phyloP scores from a whole-genome alignment of 2,329 filamentous ascomycete species.

The Metarhizium sp. region DNA sequence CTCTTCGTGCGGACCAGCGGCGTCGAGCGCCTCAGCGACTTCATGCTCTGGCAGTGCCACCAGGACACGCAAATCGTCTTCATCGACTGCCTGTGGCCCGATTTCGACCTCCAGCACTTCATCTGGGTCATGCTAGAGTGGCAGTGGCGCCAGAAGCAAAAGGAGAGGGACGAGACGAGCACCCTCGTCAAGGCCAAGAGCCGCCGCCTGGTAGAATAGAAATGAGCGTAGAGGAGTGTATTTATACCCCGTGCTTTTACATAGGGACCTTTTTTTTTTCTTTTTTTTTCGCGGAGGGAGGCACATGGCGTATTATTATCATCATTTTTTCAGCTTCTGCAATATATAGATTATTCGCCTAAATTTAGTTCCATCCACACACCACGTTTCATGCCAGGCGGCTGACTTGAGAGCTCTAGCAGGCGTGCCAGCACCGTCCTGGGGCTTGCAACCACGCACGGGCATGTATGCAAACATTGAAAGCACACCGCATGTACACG shows the following conservation, averaged over 20 bases:
- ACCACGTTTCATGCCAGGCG: too few relatives aligned
- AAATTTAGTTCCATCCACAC: neutral
- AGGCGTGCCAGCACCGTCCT: too few relatives aligned
- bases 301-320: neutral
- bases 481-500: too few relatives aligned
- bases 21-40: constrained; percentile 87
- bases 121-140: constrained; percentile 88
- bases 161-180: constrained; percentile 37
- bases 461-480: too few relatives aligned
- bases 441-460: too few relatives aligned
- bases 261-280: neutral
- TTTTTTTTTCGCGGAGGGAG: neutral
- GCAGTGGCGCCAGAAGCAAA: constrained; percentile 58
- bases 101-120: constrained; percentile 91
- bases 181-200: constrained; percentile 1
- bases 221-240: neutral
- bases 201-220: neutral
- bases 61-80: constrained; percentile 90
- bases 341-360: neutral
- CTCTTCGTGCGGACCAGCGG: constrained; percentile 87
- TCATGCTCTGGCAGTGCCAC: constrained; percentile 98
- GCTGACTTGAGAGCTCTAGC: too few relatives aligned
- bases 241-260: neutral
- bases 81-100: constrained; percentile 85
- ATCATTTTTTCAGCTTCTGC: neutral